Conservation (phyloP, 345 rosid genomes). For the Camelina hispida region DNA sequence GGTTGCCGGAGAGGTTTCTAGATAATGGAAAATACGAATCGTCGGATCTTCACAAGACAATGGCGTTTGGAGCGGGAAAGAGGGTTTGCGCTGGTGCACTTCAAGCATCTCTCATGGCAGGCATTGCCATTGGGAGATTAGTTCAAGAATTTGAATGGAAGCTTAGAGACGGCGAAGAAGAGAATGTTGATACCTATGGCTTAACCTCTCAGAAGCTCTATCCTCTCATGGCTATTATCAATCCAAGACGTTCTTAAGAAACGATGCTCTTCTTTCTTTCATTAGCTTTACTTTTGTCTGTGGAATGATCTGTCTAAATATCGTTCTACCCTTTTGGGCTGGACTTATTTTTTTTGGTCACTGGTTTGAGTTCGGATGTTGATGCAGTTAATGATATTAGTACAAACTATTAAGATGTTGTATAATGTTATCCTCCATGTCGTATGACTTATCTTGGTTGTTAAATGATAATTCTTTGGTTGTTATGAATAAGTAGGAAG, state of each 20-base stretch:
- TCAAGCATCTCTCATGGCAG: slow-evolving; percentile 64
- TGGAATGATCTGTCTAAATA: not conserved
- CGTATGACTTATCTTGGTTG: too few relatives aligned
- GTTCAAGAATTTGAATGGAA: slow-evolving; percentile 86
- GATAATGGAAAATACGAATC: slow-evolving; percentile 54
- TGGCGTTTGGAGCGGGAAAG: slow-evolving; percentile 93
- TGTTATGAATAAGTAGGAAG: too few relatives aligned
- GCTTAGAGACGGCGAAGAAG: slow-evolving; percentile 67
- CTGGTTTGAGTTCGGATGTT: too few relatives aligned
- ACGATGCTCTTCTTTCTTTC: not conserved
- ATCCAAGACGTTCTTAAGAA: slow-evolving; percentile 51
- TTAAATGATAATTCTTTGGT: too few relatives aligned
- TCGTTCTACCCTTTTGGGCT: too few relatives aligned
- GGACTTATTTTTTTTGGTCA: too few relatives aligned
- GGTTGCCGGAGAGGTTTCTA: slow-evolving; percentile 80
- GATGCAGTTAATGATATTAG: too few relatives aligned
- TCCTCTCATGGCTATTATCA: slow-evolving; percentile 65
- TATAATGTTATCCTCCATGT: too few relatives aligned
- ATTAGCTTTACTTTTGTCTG: slow-evolving; percentile 6
- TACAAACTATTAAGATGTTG: too few relatives aligned
- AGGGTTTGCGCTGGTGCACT: slow-evolving; percentile 81
- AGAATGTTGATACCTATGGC: slow-evolving; percentile 65
- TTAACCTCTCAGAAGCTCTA: slow-evolving; percentile 76
- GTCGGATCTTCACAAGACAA: slow-evolving; percentile 71
- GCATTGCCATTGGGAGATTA: slow-evolving; percentile 67